phyloP scores from a whole-genome alignment of 2,329 filamentous ascomycete species.

The Fusarium siculi region DNA sequence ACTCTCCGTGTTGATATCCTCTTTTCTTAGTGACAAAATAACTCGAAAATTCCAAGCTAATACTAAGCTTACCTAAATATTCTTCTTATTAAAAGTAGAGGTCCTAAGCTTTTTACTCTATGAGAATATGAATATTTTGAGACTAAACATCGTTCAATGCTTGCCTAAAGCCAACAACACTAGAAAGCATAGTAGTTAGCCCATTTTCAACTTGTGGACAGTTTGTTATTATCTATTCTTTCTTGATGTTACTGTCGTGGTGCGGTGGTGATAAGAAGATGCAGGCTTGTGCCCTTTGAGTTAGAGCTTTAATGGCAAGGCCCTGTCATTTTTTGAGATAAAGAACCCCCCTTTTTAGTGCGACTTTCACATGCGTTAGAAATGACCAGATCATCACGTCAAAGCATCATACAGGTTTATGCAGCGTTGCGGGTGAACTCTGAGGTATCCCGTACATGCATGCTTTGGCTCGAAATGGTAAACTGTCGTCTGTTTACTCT shows the following conservation, averaged over 20 bases:
- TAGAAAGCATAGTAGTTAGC: background rate
- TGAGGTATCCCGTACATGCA: background rate
- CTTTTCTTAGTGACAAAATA: background rate
- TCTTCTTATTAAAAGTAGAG: background rate
- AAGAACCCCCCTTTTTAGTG: constrained; percentile 42
- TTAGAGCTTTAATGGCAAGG: background rate
- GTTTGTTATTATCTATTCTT: background rate
- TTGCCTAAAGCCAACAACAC: background rate
- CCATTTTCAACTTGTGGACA: background rate
- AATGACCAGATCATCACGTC: constrained; percentile 46
- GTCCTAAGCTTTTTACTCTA: background rate
- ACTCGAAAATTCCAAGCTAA: background rate
- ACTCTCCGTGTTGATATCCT: background rate
- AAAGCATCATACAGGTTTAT: constrained; percentile 41
- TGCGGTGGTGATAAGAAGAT: constrained; percentile 28
- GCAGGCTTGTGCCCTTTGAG: constrained; percentile 25
- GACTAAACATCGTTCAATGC: background rate
- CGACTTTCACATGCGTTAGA: constrained; percentile 46
- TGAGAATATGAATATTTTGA: background rate
- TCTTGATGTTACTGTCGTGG: constrained; percentile 2
- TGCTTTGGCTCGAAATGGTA: constrained; percentile 12
- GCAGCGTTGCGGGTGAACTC: constrained; percentile 12
- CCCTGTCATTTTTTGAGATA: constrained; percentile 22
- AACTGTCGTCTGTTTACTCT: constrained; percentile 15
- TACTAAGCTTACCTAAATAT: background rate